phyloP scores from a whole-genome alignment of 2,329 filamentous ascomycete genomes.

The Calonectria hongkongensis region DNA sequence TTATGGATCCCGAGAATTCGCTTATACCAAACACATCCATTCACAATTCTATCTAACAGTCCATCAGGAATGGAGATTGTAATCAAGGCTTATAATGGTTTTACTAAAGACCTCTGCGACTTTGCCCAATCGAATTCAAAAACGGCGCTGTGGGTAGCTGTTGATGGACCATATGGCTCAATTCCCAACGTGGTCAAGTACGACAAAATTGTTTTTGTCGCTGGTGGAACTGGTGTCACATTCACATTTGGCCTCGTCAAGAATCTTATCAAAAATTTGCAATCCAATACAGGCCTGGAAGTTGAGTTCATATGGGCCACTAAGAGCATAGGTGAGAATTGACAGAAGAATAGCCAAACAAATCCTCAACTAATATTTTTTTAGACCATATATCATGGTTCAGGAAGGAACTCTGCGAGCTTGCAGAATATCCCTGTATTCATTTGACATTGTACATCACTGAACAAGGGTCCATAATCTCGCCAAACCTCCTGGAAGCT shows the following conservation, averaged over 20 bases:
- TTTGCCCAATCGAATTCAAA: not conserved
- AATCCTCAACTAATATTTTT: not conserved
- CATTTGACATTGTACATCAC: not conserved
- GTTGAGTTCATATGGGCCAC: conserved; percentile 15
- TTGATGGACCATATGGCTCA: conserved; percentile 9
- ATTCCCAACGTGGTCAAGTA: conserved; percentile 1
- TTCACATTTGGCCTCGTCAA: conserved; percentile 1
- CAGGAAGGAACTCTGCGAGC: not conserved
- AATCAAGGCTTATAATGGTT: conserved; percentile 5
- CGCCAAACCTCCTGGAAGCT: not conserved
- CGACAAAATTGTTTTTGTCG: conserved; percentile 10
- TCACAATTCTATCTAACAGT: conserved; percentile 5
- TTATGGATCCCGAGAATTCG: conserved; percentile 2
- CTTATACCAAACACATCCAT: conserved; percentile 5
- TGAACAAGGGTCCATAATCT: not conserved
- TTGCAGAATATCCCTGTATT: not conserved
- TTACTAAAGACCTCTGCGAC: conserved; percentile 5
- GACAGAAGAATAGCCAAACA: not conserved
- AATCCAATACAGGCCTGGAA: not conserved
- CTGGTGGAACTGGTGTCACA: conserved; percentile 7
- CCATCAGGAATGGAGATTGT: conserved; percentile 4
- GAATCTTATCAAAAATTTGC: not conserved
- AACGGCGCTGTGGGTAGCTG: not conserved
- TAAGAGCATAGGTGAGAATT: not conserved
- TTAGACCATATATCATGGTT: conserved; percentile 8